These are phyloP conservation scores for Austroboletus festivus DNA, from an alignment of 768 basidiomycete species.

Conservation along the genomic window DNA sequence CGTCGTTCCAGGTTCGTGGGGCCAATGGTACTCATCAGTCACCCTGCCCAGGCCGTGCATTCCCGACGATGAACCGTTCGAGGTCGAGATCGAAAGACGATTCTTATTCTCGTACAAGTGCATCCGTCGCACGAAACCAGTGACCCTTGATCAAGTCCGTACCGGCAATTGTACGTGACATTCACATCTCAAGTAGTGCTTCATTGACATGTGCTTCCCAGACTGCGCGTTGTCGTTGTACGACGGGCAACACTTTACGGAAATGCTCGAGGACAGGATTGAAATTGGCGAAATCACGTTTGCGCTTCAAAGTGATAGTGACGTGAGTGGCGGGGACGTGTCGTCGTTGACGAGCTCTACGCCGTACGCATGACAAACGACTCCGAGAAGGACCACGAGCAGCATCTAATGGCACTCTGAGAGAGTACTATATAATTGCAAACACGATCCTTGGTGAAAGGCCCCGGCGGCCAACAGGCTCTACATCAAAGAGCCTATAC, in stretches of 20 bases:
- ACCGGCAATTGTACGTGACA: slow-evolving; percentile 16
- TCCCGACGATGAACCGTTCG: slow-evolving; percentile 15
- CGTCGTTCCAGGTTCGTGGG: background rate
- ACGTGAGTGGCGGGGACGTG: slow-evolving; percentile 3
- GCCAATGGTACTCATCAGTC: background rate
- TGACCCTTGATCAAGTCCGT: slow-evolving; percentile 22
- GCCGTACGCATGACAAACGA: background rate
- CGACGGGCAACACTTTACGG: slow-evolving; percentile 7
- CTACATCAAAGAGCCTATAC: no score
- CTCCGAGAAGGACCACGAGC: background rate
- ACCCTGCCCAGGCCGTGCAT: slow-evolving; percentile 13
- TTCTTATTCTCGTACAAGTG: slow-evolving; percentile 23
- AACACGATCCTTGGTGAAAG: no score
- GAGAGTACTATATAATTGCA: no score
- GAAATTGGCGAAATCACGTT: slow-evolving; percentile 25
- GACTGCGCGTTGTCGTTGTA: slow-evolving; percentile 24
- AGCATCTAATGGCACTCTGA: background rate
- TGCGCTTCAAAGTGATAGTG: slow-evolving; percentile 7
- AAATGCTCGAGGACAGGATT: slow-evolving; percentile 16
- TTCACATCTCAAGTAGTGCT: background rate
- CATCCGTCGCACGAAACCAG: slow-evolving; percentile 23
- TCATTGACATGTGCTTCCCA: background rate
- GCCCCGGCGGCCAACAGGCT: no score
- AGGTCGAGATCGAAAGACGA: slow-evolving; percentile 19
- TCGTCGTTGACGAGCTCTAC: slow-evolving; percentile 1